Conservation (phyloP, 169 alveolate genomes). For the Cryptosporidium bovis region DNA sequence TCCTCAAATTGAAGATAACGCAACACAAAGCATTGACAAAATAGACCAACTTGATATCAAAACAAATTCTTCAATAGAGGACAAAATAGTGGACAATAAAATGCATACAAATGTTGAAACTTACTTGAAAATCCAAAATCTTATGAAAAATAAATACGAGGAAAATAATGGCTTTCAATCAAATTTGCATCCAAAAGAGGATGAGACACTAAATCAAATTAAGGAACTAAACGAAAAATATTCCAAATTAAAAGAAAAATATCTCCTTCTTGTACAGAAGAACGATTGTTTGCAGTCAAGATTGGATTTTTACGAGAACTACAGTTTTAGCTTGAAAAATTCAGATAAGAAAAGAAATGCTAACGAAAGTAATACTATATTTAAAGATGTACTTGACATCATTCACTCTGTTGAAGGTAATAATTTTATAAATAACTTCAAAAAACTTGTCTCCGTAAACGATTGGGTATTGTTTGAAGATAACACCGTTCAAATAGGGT, state of each 20-base stretch:
- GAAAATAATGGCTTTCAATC: background rate
- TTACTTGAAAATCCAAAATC: background rate
- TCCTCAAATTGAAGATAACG: too few relatives aligned
- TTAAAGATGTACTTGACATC: background rate
- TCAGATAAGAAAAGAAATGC: background rate
- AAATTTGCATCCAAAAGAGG: background rate
- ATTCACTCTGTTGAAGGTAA: background rate
- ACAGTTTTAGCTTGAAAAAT: background rate
- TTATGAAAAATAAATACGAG: background rate
- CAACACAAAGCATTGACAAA: background rate
- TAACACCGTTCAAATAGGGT: slow-evolving; percentile 50
- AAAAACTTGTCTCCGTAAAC: slow-evolving; percentile 11
- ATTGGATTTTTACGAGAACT: slow-evolving; percentile 48
- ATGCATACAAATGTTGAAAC: background rate
- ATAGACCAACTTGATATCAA: background rate
- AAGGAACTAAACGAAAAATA: slow-evolving; percentile 35
- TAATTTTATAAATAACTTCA: slow-evolving; percentile 8
- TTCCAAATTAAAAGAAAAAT: slow-evolving; percentile 32
- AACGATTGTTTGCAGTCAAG: slow-evolving; percentile 51
- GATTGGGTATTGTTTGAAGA: slow-evolving; percentile 70
- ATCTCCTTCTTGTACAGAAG: slow-evolving; percentile 44
- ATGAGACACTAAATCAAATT: background rate
- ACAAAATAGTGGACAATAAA: background rate
- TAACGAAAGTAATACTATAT: background rate
- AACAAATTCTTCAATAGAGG: background rate